Evolutionary conservation across 352 stramenopile species (phyloP).

Genomic region (Chrysophaeum taylorii): DNA sequence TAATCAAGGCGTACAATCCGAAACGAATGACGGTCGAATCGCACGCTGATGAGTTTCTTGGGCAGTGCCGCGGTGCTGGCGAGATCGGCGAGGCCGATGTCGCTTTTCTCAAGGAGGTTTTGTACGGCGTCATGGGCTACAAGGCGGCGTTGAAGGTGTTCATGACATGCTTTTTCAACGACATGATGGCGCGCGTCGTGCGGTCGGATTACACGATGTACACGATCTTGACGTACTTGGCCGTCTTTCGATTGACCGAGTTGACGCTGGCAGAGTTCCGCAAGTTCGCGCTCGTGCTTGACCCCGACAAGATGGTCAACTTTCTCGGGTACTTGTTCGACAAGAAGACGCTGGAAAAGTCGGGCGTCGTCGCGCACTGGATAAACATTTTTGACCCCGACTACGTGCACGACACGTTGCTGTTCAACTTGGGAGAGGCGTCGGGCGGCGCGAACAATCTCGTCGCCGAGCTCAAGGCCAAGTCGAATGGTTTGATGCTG

Average conservation of each 20-base stretch:
- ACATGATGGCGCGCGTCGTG: constrained; percentile 57
- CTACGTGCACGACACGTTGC: constrained; percentile 56
- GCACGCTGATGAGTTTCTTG: constrained; percentile 10
- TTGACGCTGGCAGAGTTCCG: constrained; percentile 56
- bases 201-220: constrained; percentile 73
- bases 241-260: constrained; percentile 73
- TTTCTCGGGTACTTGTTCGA: constrained; percentile 73
- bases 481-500: constrained; percentile 49
- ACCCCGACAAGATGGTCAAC: constrained; percentile 68
- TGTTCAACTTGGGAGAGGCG: constrained; percentile 24
- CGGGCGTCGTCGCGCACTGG: constrained; percentile 58
- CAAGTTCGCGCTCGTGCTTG: constrained; percentile 46
- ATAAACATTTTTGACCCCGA: constrained; percentile 60
- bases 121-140: constrained; percentile 76
- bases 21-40: constrained; percentile 20
- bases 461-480: constrained; percentile 51
- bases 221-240: constrained; percentile 70
- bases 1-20: constrained; percentile 21
- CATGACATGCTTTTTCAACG: constrained; percentile 60
- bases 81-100: constrained; percentile 32
- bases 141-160: constrained; percentile 60
- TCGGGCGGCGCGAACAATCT: constrained; percentile 31
- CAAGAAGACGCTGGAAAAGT: constrained; percentile 45
- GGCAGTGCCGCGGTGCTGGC: constrained; percentile 12
- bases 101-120: constrained; percentile 65